Evolutionary conservation across 139 green algal genomes (phyloP).

Genomic region (Tetraselmis striata): DNA sequence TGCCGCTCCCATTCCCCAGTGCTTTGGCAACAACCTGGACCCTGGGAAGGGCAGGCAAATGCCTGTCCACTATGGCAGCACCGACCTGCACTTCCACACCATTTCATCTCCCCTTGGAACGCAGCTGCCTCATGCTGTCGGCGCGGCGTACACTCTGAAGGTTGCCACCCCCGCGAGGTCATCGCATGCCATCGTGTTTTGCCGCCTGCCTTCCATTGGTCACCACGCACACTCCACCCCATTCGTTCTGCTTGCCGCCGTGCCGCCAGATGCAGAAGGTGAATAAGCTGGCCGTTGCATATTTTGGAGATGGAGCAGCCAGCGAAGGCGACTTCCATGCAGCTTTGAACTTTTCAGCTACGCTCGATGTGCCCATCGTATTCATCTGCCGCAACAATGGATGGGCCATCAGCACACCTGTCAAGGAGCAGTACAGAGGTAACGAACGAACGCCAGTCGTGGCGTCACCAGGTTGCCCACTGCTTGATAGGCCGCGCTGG

Average conservation of each 20-base stretch:
- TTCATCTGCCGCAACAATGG: slow-evolving; percentile 98
- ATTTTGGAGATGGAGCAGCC: slow-evolving; percentile 83
- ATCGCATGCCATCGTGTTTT: too few relatives aligned
- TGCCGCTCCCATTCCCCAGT: too few relatives aligned
- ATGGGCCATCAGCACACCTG: slow-evolving; percentile 87
- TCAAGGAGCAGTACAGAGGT: slow-evolving; percentile 80
- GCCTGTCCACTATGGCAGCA: slow-evolving; percentile 89
- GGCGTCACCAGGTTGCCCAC: too few relatives aligned
- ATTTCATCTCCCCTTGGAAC: slow-evolving; percentile 86
- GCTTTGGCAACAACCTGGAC: slow-evolving; percentile 73
- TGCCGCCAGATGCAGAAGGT: slow-evolving; percentile 27
- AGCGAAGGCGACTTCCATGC: slow-evolving; percentile 91
- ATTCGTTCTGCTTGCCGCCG: slow-evolving; percentile 14
- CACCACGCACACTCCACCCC: neutral
- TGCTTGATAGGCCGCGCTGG: too few relatives aligned
- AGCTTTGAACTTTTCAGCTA: slow-evolving; percentile 87
- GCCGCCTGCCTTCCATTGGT: neutral
- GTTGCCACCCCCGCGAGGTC: too few relatives aligned
- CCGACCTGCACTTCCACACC: slow-evolving; percentile 76
- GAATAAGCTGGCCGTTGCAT: slow-evolving; percentile 40
- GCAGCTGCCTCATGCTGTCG: slow-evolving; percentile 89
- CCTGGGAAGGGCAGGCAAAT: slow-evolving; percentile 87
- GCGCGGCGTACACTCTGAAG: slow-evolving; percentile 84
- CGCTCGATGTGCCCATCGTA: slow-evolving; percentile 64
- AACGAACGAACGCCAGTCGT: too few relatives aligned